These are phyloP conservation scores for Gamarada debralockiae DNA, from an alignment of 495 filamentous ascomycete species.

Conservation along the genomic window DNA sequence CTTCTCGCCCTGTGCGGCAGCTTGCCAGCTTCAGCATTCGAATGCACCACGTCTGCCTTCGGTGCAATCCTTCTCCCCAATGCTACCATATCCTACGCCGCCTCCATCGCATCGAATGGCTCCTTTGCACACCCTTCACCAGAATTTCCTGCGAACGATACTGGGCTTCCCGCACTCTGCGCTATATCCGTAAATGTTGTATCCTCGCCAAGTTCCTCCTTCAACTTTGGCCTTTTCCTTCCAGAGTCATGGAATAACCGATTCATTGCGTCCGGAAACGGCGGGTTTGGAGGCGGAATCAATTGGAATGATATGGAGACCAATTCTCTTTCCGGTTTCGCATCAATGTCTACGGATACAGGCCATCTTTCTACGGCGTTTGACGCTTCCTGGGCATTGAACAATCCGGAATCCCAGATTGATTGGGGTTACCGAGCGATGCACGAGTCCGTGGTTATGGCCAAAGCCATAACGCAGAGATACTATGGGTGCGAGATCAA, in stretches of 20 bases:
- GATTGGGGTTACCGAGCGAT: constrained; percentile 49
- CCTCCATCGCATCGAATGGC: neutral
- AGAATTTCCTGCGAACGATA: constrained; percentile 38
- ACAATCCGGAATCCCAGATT: constrained; percentile 31
- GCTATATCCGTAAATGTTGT: constrained; percentile 43
- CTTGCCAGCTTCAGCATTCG: neutral
- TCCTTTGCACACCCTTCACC: constrained; percentile 6
- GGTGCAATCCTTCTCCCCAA: neutral
- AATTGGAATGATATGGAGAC: constrained; percentile 50
- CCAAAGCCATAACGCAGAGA: constrained; percentile 29
- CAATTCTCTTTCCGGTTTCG: constrained; percentile 43
- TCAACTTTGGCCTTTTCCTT: constrained; percentile 47
- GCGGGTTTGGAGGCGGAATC: constrained; percentile 49
- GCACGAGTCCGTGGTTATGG: constrained; percentile 41
- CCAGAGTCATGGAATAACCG: constrained; percentile 47
- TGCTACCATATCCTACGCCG: neutral
- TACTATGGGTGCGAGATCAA: constrained; percentile 40
- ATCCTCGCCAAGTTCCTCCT: constrained; percentile 34
- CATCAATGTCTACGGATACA: constrained; percentile 47
- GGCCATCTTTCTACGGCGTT: constrained; percentile 42
- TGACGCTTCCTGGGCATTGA: constrained; percentile 43
- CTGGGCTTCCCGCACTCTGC: constrained; percentile 43
- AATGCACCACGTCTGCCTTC: constrained; percentile 1
- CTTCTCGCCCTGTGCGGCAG: too few species aligned
- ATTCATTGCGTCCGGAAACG: constrained; percentile 46